Evolutionary conservation across 2,329 filamentous ascomycete genomes (phyloP), one percentile per base, ranked within the genome.

Genomic region (Cercospora zeae-maydis): DNA sequence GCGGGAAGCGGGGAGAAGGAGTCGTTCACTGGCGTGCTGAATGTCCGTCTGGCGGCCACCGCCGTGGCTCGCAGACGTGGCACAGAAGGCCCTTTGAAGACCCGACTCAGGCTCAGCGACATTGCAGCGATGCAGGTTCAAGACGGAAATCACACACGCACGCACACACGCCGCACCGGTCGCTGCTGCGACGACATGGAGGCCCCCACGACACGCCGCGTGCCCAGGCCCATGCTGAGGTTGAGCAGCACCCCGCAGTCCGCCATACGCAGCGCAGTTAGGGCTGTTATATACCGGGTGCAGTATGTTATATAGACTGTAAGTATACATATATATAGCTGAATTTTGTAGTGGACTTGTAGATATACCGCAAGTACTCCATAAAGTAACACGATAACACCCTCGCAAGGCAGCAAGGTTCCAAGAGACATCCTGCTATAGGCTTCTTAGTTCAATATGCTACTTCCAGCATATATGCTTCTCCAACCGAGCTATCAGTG

Each of bases 11-110:
- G 72, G 33, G 70, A 70, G 68, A 72, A 73, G 66, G 66, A 63
- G 63, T 75, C 74, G 65, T 76, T 71, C 52, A 75, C 70, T 11
- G 73, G 71, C 4, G 74, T 76, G 70, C 73, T 75, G 69, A 76
- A 75, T 10, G 63, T 62, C 11, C 73, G 69, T 16, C 14, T 36
- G 42, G 39, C 57, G 30, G 30, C 24, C 57, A 52, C 49, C 34
- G 62, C 24, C 31, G 66, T 56, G 30, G 65, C 53, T 56, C 67
- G 64, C 16, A 66, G 33, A 16, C 67, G 68, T 34, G 69, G 69
- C 45, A 63, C 60, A 42, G 66, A 60, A 30, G 67, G 66, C 37
- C 71, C 61, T 49, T 61, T 65, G 60, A 66, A 64, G 57, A 72
- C 58, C 54, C 70, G 58, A 4, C n/a, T 13, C 3, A 33, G 24